Percentiles rank a stretch among this genome's conserved stretches.
phyloP scores from a whole-genome alignment of 495 filamentous ascomycete genomes.

The Penicillium robsamsonii region DNA sequence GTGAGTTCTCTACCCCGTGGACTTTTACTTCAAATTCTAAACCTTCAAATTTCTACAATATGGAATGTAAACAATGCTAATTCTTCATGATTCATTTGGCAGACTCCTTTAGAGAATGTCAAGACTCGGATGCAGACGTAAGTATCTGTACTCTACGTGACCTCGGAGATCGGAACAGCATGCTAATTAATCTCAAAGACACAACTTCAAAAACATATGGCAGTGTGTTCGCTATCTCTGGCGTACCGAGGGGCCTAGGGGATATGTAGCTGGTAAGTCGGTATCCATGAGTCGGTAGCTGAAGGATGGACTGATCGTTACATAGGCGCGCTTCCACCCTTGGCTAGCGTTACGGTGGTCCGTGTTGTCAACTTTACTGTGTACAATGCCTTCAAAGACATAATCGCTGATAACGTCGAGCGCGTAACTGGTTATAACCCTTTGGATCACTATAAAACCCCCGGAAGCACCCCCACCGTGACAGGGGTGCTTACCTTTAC shows the following conservation, averaged over 20 bases:
- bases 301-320: conserved; percentile 7
- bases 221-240: conserved; percentile 46
- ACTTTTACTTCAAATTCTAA: neutral
- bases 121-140: conserved; percentile 54
- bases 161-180: neutral
- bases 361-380: conserved; percentile 91
- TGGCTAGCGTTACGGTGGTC: conserved; percentile 84
- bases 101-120: conserved; percentile 50
- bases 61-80: neutral
- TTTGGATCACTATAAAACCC: conserved; percentile 65
- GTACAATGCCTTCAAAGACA: conserved; percentile 81
- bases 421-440: conserved; percentile 65
- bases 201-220: conserved; percentile 43
- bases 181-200: conserved; percentile 17
- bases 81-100: neutral
- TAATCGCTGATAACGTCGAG: conserved; percentile 54
- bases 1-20: conserved; percentile 28
- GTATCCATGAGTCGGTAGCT: neutral
- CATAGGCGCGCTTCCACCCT: conserved; percentile 71
- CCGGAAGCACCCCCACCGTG: conserved; percentile 65
- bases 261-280: conserved; percentile 45
- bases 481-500: conserved; percentile 72
- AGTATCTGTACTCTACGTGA: conserved; percentile 22
- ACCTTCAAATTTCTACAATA: neutral
- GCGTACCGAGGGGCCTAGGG: conserved; percentile 47